Base-by-base conservation (phyloP, 2,329 filamentous ascomycete species). In the Stachybotrys chartarum region DNA sequence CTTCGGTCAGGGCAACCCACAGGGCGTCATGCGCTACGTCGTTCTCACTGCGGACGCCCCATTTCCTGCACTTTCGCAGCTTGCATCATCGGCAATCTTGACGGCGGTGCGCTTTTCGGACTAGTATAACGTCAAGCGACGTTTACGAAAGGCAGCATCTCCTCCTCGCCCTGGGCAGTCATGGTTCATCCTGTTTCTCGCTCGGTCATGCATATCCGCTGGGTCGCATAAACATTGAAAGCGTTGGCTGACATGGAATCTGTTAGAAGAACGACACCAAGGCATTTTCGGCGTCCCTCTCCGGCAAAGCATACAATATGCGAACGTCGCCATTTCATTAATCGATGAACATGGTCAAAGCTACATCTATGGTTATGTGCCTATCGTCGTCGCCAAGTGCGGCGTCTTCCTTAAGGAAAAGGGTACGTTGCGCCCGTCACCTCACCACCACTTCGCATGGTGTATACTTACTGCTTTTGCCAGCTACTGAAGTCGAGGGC, bases 281-380 rank as follows among this genome's bases (percentile, higher is more conserved):
- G 91, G 92, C 61, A 97, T 99, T 60, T 99, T 99, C 70, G 94
- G 94, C 54, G 86, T 99, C 39, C 91, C 94, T 45, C 81, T 99
- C 56, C 90, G 91, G 64, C 86, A 92, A 67, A 97, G 93, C 75
- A 97, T 99, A 70, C 89, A 88, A 57, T 97, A 99, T 71, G 94
- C 94, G 57, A 99, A 97, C 68, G 94, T 99, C 58, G 94, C 94
- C 60, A 99, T 99, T 66, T 97, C 93, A 24, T 82, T 99, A 31
- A 89, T 94, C 61, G 92, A 97, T 69, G 90, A 93, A 61, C 83
- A 94, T 61, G 93, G 93, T 35, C 85, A 94, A 71, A 96, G 91
- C 74, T 97, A 96, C 71, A 97, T 97, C 54, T 99, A 97, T 71
- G 94, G 94, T 66, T 97, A 97, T 67, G 93, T 99, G 7, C 94